Evolutionary conservation across 2,329 filamentous ascomycete species (phyloP).

Genomic region (Diaporthe humulicola): DNA sequence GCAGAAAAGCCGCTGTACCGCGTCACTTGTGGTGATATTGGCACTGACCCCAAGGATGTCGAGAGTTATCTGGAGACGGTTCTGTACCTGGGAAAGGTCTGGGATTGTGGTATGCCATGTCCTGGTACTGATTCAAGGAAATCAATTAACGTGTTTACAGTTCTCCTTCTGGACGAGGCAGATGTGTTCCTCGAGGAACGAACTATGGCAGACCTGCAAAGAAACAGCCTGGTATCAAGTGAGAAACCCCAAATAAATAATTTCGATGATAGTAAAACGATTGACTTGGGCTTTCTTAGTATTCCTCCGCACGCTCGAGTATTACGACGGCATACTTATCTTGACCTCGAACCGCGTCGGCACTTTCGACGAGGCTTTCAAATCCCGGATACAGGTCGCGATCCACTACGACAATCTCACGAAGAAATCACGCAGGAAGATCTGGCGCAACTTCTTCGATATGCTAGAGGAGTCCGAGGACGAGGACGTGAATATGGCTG

Average conservation of each 20-base stretch:
- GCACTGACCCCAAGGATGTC: constrained; percentile 47
- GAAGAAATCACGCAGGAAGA: constrained; percentile 36
- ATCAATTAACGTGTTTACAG: constrained; percentile 37
- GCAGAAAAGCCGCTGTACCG: constrained; percentile 52
- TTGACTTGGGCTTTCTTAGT: constrained; percentile 22
- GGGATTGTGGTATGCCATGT: constrained; percentile 42
- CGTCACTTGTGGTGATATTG: constrained; percentile 53
- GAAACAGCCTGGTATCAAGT: constrained; percentile 50
- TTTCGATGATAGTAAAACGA: accelerated
- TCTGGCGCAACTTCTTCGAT: constrained; percentile 47
- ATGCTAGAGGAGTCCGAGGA: constrained; percentile 34
- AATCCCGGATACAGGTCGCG: constrained; percentile 48
- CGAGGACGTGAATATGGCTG: constrained; percentile 26
- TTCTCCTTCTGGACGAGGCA: constrained; percentile 52
- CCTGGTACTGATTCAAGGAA: accelerated
- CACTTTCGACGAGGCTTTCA: constrained; percentile 50
- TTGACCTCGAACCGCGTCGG: constrained; percentile 50
- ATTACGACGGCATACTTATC: constrained; percentile 49
- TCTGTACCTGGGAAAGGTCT: constrained; percentile 48
- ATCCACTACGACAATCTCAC: constrained; percentile 46
- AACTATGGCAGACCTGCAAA: constrained; percentile 45
- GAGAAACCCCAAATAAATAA: not conserved
- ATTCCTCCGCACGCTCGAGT: constrained; percentile 48
- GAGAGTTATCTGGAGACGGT: constrained; percentile 50
- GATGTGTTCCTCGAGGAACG: constrained; percentile 52